Percentiles rank a stretch among this genome's conserved stretches.
Evolutionary conservation across 2,329 filamentous ascomycete species (phyloP).

Genomic region (Hypoxylon sp.): DNA sequence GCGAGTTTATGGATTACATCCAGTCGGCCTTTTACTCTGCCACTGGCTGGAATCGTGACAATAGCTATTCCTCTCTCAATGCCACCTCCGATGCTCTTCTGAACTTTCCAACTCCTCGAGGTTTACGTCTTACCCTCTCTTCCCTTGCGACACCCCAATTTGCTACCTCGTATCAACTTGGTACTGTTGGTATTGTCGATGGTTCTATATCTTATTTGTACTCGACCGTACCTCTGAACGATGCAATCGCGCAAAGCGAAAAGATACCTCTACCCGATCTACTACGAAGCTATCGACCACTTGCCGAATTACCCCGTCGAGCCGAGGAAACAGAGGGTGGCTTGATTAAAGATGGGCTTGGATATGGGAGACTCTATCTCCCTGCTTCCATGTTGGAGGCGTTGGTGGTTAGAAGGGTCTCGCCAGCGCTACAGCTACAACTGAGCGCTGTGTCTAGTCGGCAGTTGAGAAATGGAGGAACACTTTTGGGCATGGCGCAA

Average conservation of each 20-base stretch:
- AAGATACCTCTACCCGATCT: constrained; percentile 79
- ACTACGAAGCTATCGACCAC: constrained; percentile 82
- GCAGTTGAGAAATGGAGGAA: constrained; percentile 77
- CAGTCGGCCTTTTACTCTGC: constrained; percentile 88
- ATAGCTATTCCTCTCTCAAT: constrained; percentile 88
- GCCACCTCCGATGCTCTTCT: constrained; percentile 85
- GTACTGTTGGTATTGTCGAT: constrained; percentile 89
- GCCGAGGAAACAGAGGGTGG: constrained; percentile 25
- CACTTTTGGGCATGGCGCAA: constrained; percentile 75
- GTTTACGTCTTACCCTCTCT: constrained; percentile 85
- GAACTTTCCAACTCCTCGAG: constrained; percentile 85
- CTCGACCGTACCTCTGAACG: constrained; percentile 79
- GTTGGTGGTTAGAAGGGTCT: constrained; percentile 80
- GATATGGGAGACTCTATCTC: constrained; percentile 83
- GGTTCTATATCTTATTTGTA: constrained; percentile 98
- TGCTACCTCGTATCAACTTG: constrained; percentile 91
- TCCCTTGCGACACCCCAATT: constrained; percentile 93
- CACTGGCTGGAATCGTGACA: constrained; percentile 89
- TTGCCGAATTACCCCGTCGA: constrained; percentile 65
- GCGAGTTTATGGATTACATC: constrained; percentile 97
- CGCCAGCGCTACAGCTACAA: constrained; percentile 79
- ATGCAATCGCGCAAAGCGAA: constrained; percentile 73
- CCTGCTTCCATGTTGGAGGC: constrained; percentile 88
- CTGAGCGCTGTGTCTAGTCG: constrained; percentile 80
- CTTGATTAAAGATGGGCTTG: constrained; percentile 61